Evolutionary conservation across 257 asterid species (phyloP), one percentile per base, ranked within the genome.

Genomic region (Solanum chaucha): DNA sequence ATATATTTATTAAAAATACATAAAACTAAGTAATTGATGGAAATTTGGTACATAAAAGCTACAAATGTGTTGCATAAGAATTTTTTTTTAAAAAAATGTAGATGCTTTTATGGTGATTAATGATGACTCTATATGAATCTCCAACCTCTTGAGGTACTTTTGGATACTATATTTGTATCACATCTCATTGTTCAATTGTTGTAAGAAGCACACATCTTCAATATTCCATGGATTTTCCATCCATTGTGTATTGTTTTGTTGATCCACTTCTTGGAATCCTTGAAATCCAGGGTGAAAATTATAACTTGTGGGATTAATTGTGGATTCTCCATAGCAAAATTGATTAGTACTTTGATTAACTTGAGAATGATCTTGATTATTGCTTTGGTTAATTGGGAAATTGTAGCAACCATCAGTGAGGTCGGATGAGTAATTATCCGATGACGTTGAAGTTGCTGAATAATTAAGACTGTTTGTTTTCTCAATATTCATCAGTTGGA

Each of bases 191-290:
- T 87, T 88, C 89, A 92, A 91, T 72, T 92, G 93, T 55, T 90
- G 94, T 77, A 92, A 88, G 92, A 93, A 90, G 94, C 95, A 94
- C 86, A 88, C 46, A 61, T 94, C 98, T 48, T 95, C 98, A 13
- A 85, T 90, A 35, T 88, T 90, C 98, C 98, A 94, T 86, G 92
- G 85, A 80, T 48, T 88, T 89, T 92, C 93, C 92, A 92, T 92
- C 98, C 96, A 92, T 82, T 80, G 90, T 22, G 28, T 24, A 24
- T 6, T 88, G 90, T 87, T 88, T 28, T 90, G 85, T 30, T 81
- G 85, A 67, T 92, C 98, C 87, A 87, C 86, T 68, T 67, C 85
- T 81, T 81, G 85, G 13, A 28, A 51, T 34, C 70, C 86, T 30
- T 91, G 92, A 80, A 92, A 34, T 81, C 92, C 97, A 70, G 87